Evolutionary conservation across 2,329 filamentous ascomycete species (phyloP).

Genomic region (Massarina eburnea): DNA sequence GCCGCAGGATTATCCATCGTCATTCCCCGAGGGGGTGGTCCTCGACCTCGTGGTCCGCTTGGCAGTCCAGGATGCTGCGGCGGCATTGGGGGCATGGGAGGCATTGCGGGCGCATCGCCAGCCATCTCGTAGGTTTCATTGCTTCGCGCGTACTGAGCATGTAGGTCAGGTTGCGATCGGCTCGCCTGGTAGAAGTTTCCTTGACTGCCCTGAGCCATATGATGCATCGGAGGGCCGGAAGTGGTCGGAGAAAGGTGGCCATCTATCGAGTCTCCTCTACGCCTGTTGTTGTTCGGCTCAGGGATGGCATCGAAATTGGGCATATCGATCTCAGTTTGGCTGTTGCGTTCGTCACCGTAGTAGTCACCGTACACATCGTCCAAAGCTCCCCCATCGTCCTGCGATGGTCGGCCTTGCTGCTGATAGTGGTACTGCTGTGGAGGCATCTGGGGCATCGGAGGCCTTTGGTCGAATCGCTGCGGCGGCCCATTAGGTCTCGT

Average conservation of each 20-base stretch:
- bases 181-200: conserved; percentile 45
- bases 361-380: conserved; percentile 56
- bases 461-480: conserved; percentile 28
- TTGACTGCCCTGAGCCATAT: conserved; percentile 11
- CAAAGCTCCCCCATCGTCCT: conserved; percentile 45
- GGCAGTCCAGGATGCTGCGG: conserved; percentile 25
- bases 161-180: conserved; percentile 68
- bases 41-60: conserved; percentile 29
- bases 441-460: conserved; percentile 30
- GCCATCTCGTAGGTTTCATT: conserved; percentile 69
- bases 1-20: conserved; percentile 13
- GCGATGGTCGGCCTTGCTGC: conserved; percentile 22
- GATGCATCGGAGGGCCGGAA: conserved; percentile 11
- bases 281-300: conserved; percentile 31
- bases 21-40: conserved; percentile 29
- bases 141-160: conserved; percentile 31
- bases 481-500: conserved; percentile 22
- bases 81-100: conserved; percentile 49
- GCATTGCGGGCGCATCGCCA: conserved; percentile 56
- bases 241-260: conserved; percentile 30
- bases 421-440: conserved; percentile 22
- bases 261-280: conserved; percentile 42
- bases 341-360: conserved; percentile 44
- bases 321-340: conserved; percentile 59
- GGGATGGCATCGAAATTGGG: conserved; percentile 63